Percentiles rank a stretch among this genome's conserved stretches.
phyloP scores from a whole-genome alignment of 768 basidiomycete genomes.

The Tulasnella sp. region DNA sequence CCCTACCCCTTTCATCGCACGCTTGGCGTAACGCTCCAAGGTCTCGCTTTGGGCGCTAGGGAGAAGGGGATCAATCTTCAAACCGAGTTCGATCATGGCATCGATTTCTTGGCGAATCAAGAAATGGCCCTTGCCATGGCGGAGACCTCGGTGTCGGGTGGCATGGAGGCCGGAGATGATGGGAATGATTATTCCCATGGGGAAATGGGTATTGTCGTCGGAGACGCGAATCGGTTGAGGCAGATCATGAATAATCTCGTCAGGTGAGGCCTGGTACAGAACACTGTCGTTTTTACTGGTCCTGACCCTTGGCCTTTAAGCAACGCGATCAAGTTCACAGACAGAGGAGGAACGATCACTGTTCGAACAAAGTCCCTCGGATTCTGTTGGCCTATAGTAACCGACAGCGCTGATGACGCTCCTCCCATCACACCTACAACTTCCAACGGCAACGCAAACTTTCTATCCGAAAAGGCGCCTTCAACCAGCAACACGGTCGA shows the following conservation, averaged over 20 bases:
- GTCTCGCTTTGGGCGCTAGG: conserved; percentile 35
- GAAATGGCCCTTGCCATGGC: conserved; percentile 22
- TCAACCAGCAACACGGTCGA: too few species aligned
- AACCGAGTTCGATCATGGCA: conserved; percentile 32
- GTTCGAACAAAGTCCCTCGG: conserved; percentile 32
- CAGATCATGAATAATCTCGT: conserved; percentile 27
- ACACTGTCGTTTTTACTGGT: too few species aligned
- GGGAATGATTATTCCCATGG: conserved; percentile 1
- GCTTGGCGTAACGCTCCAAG: conserved; percentile 41
- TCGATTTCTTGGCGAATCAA: conserved; percentile 33
- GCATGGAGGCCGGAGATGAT: neutral
- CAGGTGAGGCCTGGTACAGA: neutral
- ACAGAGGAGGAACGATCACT: conserved; percentile 32
- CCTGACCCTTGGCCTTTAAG: neutral
- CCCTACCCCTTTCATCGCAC: conserved; percentile 46
- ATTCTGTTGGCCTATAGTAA: neutral
- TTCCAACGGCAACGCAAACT: neutral
- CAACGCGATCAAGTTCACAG: conserved; percentile 36
- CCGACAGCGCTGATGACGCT: neutral
- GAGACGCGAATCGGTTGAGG: conserved; percentile 36
- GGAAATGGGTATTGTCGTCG: conserved; percentile 32
- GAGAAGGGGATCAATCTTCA: conserved; percentile 32
- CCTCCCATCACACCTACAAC: too few species aligned
- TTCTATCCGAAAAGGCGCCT: neutral
- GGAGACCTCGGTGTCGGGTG: conserved; percentile 13